Evolutionary conservation across 768 basidiomycete species (phyloP), one percentile per base, ranked within the genome.

Genomic region (Boletellus ananas): DNA sequence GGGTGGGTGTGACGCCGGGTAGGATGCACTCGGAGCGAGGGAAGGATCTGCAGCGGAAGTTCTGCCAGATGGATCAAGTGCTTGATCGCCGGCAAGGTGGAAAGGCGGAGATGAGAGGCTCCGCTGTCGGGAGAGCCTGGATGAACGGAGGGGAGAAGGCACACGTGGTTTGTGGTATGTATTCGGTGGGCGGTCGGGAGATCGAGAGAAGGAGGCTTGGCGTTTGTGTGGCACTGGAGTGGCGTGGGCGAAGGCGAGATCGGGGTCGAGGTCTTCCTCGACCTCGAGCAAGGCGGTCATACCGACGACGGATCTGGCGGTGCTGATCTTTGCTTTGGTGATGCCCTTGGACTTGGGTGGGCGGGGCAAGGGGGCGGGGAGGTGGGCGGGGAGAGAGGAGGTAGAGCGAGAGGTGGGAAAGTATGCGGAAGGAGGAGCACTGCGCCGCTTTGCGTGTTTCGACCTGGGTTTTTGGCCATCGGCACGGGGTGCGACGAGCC

Each of bases 281-380:
- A 78, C 79, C 56, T 80, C 79, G 14, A 80, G 65, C 1, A 81
- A 58, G 11, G 75, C 73, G 16, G 77, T 62, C 80, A 81, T 81
- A 48, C 74, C 77, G 57, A 73, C 66, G 69, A 78, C 76, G 49
- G 77, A 72, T 52, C 73, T 69, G 13, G 73, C 71, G 12, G 61
- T 52, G 47, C 69, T 70, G 18, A 64, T 63, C 44, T 71, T 67
- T 34, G 59, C 53, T 46, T 68, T 68, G 41, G 37, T 40, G 31
- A 58, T 54, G 6, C 47, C 49, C 53, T 67, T 67, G 23, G 55
- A 53, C 43, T 63, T 65, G 50, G 57, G 66, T 58, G 54, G 61
- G 51, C 51, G 65, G n/a, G 52, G 40, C 21, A 46, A 23, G 9
- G 61, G 40, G 10, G 50, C 31, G 13, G 56, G 43, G 13, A 39